Conservation (phyloP, 139 green algal species). For the Desmodesmus armatus region DNA sequence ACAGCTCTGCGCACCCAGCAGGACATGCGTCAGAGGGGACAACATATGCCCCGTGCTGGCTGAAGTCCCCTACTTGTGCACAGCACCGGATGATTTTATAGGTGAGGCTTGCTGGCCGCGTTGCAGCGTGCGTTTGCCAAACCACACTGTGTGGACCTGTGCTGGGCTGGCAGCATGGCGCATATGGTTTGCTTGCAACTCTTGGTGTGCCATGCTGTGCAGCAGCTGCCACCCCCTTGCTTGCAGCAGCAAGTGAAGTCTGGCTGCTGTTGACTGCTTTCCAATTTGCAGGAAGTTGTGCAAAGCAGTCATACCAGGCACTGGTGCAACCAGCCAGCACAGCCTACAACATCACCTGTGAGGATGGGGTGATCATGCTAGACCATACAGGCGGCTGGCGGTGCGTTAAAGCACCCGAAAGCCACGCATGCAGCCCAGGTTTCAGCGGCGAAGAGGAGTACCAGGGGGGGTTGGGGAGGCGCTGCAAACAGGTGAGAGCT, state of each 20-base stretch:
- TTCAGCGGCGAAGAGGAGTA: background rate
- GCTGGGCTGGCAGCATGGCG: too few species aligned
- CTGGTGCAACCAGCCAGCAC: background rate
- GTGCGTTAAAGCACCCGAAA: background rate
- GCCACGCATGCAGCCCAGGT: background rate
- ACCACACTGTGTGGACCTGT: too few species aligned
- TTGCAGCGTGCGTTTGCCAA: background rate
- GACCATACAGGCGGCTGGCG: conserved; percentile 26
- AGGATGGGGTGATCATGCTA: background rate
- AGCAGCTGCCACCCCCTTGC: too few species aligned
- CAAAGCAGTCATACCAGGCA: conserved; percentile 38
- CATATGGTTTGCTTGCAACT: too few species aligned
- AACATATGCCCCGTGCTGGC: conserved; percentile 5
- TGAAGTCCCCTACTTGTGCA: conserved; percentile 20
- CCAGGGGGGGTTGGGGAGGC: background rate
- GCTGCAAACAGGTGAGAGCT: background rate
- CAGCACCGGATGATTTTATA: conserved; percentile 14
- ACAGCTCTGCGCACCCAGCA: background rate
- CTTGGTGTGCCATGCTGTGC: too few species aligned
- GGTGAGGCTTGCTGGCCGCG: background rate
- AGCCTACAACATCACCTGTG: background rate
- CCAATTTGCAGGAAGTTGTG: conserved; percentile 33
- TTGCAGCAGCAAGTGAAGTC: background rate
- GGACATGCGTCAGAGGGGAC: conserved; percentile 14
- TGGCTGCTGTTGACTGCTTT: background rate